Conservation (phyloP, 2,329 filamentous ascomycete genomes). For the Madurella fahalii region DNA sequence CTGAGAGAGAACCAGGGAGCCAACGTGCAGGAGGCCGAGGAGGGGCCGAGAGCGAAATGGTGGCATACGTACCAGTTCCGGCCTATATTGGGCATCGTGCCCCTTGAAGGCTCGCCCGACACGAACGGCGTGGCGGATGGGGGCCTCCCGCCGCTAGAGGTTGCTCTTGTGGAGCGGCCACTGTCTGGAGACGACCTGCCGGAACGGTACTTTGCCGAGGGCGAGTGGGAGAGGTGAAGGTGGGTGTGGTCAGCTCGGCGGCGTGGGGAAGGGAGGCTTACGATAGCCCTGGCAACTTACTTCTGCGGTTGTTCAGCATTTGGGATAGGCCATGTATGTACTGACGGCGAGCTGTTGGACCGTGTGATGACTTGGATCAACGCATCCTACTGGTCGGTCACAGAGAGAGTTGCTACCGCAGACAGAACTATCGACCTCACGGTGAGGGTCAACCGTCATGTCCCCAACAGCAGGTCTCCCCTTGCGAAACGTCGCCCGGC, state of each 20-base stretch:
- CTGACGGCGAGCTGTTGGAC: not conserved
- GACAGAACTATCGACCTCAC: not conserved
- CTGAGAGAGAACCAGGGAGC: slow-evolving; percentile 36
- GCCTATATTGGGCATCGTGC: slow-evolving; percentile 74
- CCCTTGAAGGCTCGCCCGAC: slow-evolving; percentile 34
- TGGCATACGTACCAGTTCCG: slow-evolving; percentile 94
- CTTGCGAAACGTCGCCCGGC: too few relatives aligned
- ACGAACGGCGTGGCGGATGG: slow-evolving; percentile 28
- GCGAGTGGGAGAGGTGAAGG: slow-evolving; percentile 46
- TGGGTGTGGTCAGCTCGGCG: not conserved
- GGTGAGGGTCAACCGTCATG: too few relatives aligned
- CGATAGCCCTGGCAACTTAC: not conserved
- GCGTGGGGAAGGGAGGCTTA: not conserved
- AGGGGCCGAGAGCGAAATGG: slow-evolving; percentile 37
- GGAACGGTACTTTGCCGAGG: slow-evolving; percentile 62
- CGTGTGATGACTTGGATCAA: not conserved
- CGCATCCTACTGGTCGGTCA: not conserved
- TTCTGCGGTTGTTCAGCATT: not conserved
- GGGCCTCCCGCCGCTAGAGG: slow-evolving; percentile 55
- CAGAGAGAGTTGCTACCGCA: not conserved
- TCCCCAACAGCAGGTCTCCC: too few relatives aligned
- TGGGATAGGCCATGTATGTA: not conserved
- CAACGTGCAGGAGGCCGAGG: slow-evolving; percentile 34
- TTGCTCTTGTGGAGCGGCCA: slow-evolving; percentile 84
- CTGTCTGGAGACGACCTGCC: slow-evolving; percentile 77